phyloP scores from a whole-genome alignment of 2,329 filamentous ascomycete genomes.

The Exophiala oligosperma region DNA sequence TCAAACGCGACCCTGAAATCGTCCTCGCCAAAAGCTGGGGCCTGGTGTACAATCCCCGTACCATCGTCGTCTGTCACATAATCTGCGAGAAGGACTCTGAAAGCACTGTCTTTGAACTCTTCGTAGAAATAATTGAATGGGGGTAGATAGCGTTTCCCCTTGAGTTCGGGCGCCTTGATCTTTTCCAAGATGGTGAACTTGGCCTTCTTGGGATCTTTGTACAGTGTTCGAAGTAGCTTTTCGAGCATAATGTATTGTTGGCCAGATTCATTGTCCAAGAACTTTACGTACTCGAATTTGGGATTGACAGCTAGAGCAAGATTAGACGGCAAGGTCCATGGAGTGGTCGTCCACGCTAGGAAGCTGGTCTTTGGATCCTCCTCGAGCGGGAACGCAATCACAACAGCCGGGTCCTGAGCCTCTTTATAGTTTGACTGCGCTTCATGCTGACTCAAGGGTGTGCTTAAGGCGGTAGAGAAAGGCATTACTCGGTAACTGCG shows the following conservation, averaged over 20 bases:
- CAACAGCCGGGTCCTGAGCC: constrained; percentile 78
- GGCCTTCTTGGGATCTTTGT: constrained; percentile 91
- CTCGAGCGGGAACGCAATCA: constrained; percentile 77
- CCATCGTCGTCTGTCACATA: constrained; percentile 85
- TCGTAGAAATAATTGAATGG: constrained; percentile 82
- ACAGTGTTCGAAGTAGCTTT: constrained; percentile 71
- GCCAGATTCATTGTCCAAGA: constrained; percentile 72
- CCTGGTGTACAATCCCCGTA: constrained; percentile 85
- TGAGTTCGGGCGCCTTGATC: constrained; percentile 74
- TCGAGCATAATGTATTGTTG: constrained; percentile 80
- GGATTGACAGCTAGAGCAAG: constrained; percentile 71
- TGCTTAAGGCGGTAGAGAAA: constrained; percentile 81
- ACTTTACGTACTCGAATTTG: constrained; percentile 78
- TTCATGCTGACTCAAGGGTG: constrained; percentile 83
- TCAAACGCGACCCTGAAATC: constrained; percentile 79
- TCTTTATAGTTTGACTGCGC: constrained; percentile 89
- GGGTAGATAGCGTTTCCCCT: constrained; percentile 79
- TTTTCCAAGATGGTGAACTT: constrained; percentile 77
- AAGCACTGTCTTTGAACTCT: constrained; percentile 76
- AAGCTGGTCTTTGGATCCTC: constrained; percentile 70
- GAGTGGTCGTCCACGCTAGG: constrained; percentile 81
- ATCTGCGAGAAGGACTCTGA: constrained; percentile 72
- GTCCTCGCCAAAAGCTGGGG: constrained; percentile 85
- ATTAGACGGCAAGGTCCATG: constrained; percentile 77
- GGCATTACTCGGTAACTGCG: constrained; percentile 86